phyloP scores from a whole-genome alignment of 208 protist genomes.

The Porcisia deanei region DNA sequence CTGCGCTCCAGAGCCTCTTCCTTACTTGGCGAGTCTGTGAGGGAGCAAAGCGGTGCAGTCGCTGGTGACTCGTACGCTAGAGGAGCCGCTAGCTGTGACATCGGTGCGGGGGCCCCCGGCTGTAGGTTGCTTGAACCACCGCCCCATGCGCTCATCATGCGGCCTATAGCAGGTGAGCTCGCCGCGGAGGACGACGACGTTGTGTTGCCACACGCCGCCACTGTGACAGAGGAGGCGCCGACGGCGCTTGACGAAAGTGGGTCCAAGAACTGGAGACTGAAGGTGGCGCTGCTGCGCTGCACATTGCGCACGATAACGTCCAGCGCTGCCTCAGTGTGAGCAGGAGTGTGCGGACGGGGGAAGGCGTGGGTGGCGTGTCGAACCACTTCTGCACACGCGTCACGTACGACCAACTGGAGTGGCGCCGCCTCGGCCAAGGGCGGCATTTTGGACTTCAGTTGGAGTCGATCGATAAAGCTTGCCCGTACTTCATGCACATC shows the following conservation, averaged over 20 bases:
- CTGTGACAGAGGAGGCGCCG: not conserved
- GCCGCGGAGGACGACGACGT: slow-evolving; percentile 15
- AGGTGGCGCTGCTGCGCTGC: slow-evolving; percentile 20
- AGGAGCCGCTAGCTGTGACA: slow-evolving; percentile 10
- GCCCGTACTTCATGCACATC: slow-evolving; percentile 26
- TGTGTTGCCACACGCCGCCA: not conserved
- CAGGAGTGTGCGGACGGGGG: slow-evolving; percentile 32
- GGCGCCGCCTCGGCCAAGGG: slow-evolving; percentile 26
- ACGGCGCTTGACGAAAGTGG: slow-evolving; percentile 24
- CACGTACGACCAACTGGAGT: slow-evolving; percentile 49
- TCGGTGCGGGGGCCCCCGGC: slow-evolving; percentile 1
- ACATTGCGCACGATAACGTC: slow-evolving; percentile 43
- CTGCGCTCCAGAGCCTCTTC: not conserved
- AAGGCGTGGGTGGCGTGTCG: slow-evolving; percentile 40
- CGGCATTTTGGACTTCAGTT: not conserved
- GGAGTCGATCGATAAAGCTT: slow-evolving; percentile 16
- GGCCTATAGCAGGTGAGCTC: slow-evolving; percentile 10
- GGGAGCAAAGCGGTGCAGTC: not conserved
- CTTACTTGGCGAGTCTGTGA: not conserved
- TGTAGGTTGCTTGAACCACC: slow-evolving; percentile 3
- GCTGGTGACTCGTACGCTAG: not conserved
- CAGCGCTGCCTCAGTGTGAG: slow-evolving; percentile 37
- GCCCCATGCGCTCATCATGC: not conserved
- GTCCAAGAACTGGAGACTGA: slow-evolving; percentile 25
- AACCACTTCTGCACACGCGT: slow-evolving; percentile 47